A percentile compares a stretch with the other conserved stretches of the same genome.
These are phyloP conservation scores for Moesziomyces parantarcticus DNA, from an alignment of 1,284 basidiomycete genomes.

Conservation along the genomic window DNA sequence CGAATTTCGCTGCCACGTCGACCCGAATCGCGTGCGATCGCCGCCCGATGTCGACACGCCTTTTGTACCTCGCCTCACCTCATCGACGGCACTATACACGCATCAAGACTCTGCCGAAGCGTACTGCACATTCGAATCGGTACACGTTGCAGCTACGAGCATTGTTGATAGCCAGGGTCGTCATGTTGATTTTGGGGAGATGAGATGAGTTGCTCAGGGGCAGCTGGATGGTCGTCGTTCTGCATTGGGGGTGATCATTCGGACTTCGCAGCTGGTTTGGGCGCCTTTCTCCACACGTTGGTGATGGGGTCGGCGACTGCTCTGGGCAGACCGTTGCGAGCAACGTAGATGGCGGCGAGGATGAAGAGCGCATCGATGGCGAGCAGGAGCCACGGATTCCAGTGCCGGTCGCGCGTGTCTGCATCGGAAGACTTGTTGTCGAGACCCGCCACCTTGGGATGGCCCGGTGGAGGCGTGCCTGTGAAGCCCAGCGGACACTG, in stretches of 20 bases:
- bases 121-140: background rate
- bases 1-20: slow-evolving; percentile 2
- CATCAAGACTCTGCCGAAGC: no score
- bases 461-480: slow-evolving; percentile 48
- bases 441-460: slow-evolving; percentile 39
- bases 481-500: slow-evolving; percentile 52
- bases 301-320: slow-evolving; percentile 19
- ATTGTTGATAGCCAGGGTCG: no score
- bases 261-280: slow-evolving; percentile 10
- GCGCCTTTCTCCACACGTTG: background rate
- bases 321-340: slow-evolving; percentile 32
- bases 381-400: slow-evolving; percentile 46
- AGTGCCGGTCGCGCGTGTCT: background rate
- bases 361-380: slow-evolving; percentile 30
- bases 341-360: slow-evolving; percentile 32
- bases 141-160: background rate
- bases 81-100: no score
- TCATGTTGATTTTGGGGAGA: no score
- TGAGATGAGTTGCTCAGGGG: no score
- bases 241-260: slow-evolving; percentile 3
- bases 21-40: background rate
- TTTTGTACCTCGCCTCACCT: no score
- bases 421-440: background rate
- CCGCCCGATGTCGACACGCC: no score
- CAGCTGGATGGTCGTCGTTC: no score